phyloP scores from a whole-genome alignment of 2,329 filamentous ascomycete genomes.

The Aspergillus sp. region DNA sequence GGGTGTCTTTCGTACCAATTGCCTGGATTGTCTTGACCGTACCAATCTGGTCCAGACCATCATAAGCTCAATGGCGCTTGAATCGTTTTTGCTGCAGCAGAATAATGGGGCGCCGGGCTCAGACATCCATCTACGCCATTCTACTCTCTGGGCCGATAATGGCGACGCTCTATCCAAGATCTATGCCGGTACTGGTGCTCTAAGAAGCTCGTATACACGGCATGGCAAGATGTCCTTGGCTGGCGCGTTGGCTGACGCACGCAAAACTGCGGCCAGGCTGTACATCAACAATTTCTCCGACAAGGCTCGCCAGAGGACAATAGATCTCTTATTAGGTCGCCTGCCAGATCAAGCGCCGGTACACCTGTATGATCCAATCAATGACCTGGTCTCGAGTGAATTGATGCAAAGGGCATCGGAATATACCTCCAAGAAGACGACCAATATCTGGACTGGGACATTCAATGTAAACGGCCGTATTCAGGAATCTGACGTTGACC shows the following conservation, averaged over 20 bases:
- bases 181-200: conserved; percentile 91
- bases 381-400: conserved; percentile 83
- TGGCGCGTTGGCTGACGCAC: conserved; percentile 89
- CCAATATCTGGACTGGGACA: conserved; percentile 83
- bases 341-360: conserved; percentile 83
- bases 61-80: conserved; percentile 89
- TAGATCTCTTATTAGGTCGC: conserved; percentile 87
- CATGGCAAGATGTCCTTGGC: conserved; percentile 95
- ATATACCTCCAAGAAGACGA: conserved; percentile 74
- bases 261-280: conserved; percentile 89
- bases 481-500: conserved; percentile 74
- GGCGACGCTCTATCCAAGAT: conserved; percentile 93
- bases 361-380: conserved; percentile 89
- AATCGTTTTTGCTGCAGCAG: conserved; percentile 78
- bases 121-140: conserved; percentile 92
- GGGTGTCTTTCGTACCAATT: conserved; percentile 95
- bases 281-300: conserved; percentile 99
- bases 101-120: conserved; percentile 68
- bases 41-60: conserved; percentile 97
- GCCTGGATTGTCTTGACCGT: conserved; percentile 90
- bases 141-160: conserved; percentile 95
- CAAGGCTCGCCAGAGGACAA: conserved; percentile 88
- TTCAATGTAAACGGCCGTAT: conserved; percentile 95
- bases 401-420: conserved; percentile 68
- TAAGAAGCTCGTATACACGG: conserved; percentile 94